Base-by-base conservation (phyloP, 2,329 filamentous ascomycete species). In the Bipolaris zeicola region DNA sequence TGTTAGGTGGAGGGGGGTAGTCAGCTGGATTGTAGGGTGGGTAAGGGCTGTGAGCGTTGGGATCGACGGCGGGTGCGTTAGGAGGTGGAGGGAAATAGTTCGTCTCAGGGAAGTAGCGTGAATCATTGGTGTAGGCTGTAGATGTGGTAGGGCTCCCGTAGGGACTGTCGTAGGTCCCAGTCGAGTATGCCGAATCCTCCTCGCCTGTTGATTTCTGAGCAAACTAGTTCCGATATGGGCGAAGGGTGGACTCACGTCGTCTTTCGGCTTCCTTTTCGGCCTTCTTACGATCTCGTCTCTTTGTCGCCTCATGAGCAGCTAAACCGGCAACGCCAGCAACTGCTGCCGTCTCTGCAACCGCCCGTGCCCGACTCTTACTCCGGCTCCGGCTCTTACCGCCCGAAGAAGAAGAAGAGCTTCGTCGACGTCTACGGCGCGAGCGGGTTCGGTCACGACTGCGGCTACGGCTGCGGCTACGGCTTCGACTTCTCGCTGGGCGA, bases 281-380 rank as follows among this genome's bases (percentile, higher is more conserved):
- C 66, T 82, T 82, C 74, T 83, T 85, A 48, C 82, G 81, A 63
- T 86, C 83, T 57, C 82, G 81, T 50, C 80, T 76, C 75, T 85
- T 83, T 22, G 81, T 79, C 64, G 83, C 80, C 66, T 87, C 83
- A 67, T 85, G 81, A 14, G 84, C 84, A 42, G 83, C 83, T 60
- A 84, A 75, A 22, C 82, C 85, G 48, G 82, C 83, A 18, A 81
- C 83, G 49, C 82, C 83, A 57, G 85, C 85, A 48, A 84, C 84
- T 26, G 84, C 79, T 24, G 83, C 85, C 24, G 82, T 82, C 57
- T 81, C 81, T 18, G 83, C 84, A 24, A 84, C 77, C 56, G 80
- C 79, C 50, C 80, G 77, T 56, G 78, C 81, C 26, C 81, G 79
- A 60, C 80, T 81, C 57, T 80, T 79, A 61, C 78, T 82, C 46